Evolutionary conservation across 805 yeast genomes (phyloP), one percentile per base, ranked within the genome.

Genomic region (Cyberlindnera saturnus): DNA sequence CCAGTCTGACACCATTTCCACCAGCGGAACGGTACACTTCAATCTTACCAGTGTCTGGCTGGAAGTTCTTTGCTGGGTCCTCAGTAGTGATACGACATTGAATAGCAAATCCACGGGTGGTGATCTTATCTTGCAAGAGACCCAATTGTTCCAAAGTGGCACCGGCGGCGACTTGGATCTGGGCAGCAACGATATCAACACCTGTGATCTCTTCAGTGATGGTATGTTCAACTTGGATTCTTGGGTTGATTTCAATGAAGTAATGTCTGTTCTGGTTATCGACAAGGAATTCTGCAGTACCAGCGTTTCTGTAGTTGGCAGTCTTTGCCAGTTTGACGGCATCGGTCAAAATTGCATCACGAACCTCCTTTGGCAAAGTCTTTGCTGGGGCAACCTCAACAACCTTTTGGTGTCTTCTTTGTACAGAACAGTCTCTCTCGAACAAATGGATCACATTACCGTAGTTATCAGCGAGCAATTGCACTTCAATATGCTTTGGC

Each of bases 1-100:
- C 99, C 56, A 93, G 76, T 72, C 99, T 82, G 38, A 93, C 97
- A 66, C 99, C 99, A 62, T 93, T 93, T 74, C 99, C 99, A 69
- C 99, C 99, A 18, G 98, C 87, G 37, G 97, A 89, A 66, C 98
- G 81, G 74, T 91, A 91, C 37, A 91, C 99, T 67, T 91, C 99
- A 57, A 91, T 85, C 68, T 90, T 89, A 63, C 99, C 99, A 3
- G 98, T 93, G 64, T 91, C 99, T 14, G 99, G 99, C 69, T 87
- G 97, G 81, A 91, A 91, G 63, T 85, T 87, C 71, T 90, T 90
- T 41, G 95, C 63, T 11, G 99, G 98, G 64, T 91, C 99, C 68
- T 93, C 99, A 40, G 99, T 91, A 46, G 98, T 91, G 71, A 93
- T 93, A 75, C 99, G 89, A 74, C 99, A 91, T 73, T 93, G 99